phyloP scores from a whole-genome alignment of 306 rosid genomes.

The Senna tora region DNA sequence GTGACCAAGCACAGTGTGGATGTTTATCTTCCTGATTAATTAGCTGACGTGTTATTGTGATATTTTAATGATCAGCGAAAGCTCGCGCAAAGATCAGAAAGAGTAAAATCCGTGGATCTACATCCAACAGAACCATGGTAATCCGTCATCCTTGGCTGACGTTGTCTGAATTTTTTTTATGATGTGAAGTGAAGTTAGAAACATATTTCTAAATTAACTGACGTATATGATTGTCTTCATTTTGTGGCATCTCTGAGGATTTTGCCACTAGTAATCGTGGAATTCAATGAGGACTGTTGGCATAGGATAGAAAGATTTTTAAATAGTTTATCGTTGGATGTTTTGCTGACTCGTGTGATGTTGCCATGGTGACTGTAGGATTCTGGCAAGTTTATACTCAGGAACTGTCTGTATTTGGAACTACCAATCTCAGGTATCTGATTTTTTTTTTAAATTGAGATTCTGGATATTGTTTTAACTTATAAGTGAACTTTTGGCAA shows the following conservation, averaged over 20 bases:
- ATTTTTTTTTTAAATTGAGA: conserved; percentile 21
- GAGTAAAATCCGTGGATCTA: conserved; percentile 75
- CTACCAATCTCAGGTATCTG: conserved; percentile 93
- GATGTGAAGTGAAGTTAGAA: conserved; percentile 8
- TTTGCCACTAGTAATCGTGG: background rate
- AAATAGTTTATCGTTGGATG: background rate
- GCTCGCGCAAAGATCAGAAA: conserved; percentile 68
- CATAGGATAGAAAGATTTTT: conserved; percentile 14
- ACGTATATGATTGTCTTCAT: conserved; percentile 5
- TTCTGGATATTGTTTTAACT: conserved; percentile 9
- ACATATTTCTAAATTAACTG: background rate
- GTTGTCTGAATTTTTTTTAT: conserved; percentile 24
- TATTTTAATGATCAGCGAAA: conserved; percentile 49
- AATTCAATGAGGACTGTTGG: conserved; percentile 14
- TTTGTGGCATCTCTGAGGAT: conserved; percentile 28
- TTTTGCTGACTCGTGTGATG: conserved; percentile 37
- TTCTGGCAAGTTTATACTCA: conserved; percentile 93
- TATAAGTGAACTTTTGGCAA: background rate
- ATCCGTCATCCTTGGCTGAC: conserved; percentile 19
- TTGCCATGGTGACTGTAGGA: conserved; percentile 60
- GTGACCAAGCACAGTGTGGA: conserved; percentile 13
- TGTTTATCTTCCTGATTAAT: conserved; percentile 32
- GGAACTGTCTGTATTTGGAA: conserved; percentile 99
- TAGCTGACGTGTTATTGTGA: conserved; percentile 27
- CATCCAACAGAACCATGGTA: conserved; percentile 91